Evolutionary conservation across 805 yeast genomes (phyloP), one percentile per base, ranked within the genome.

Genomic region (Lipomyces mesembrius): DNA sequence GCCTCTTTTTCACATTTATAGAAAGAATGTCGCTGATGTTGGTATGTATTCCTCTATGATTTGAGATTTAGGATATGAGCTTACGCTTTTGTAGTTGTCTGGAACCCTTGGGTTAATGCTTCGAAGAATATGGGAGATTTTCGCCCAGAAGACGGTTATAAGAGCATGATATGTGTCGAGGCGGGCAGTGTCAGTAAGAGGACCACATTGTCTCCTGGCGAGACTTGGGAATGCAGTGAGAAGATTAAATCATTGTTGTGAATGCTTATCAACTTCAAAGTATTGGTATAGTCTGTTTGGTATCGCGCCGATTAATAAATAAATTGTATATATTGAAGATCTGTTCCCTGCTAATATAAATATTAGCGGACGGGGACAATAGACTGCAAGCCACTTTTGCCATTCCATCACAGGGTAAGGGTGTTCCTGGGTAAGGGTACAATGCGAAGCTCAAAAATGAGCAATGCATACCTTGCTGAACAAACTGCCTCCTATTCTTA

Each of bases 91-190:
- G 54, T 49, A 70, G 98, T 95, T 59, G 98, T 95, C 63, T 95
- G 99, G 99, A 95, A 95, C 78, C 99, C 99, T 49, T 95, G 98
- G 99, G 82, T 85, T 71, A 84, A 89, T 64, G 91, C 90, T 77
- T 85, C 95, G n/a, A 82, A 80, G 29, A 88, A 89, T 1, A 91
- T 95, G 94, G 88, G 82, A 54, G 99, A 95, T 79, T 95, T 94
- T 75, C 84, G 83, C 73, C 99, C 98, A 60, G 91, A 90, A 76
- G 78, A 79, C 62, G 98, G 97, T 5, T 95, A 83, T 81, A 83
- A 87, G 72, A 82, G 88, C 57, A 94, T 95, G 98, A 86, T 95
- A 65, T 95, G 99, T 79, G 85, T 95, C 65, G 99, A 95, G 79
- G 96, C 97, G 2, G 99, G 99, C 55, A 83, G 88, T 72, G 98